Evolutionary conservation across 78 protist genomes (phyloP).

Genomic region (Planoprotostelium fungivorum): DNA sequence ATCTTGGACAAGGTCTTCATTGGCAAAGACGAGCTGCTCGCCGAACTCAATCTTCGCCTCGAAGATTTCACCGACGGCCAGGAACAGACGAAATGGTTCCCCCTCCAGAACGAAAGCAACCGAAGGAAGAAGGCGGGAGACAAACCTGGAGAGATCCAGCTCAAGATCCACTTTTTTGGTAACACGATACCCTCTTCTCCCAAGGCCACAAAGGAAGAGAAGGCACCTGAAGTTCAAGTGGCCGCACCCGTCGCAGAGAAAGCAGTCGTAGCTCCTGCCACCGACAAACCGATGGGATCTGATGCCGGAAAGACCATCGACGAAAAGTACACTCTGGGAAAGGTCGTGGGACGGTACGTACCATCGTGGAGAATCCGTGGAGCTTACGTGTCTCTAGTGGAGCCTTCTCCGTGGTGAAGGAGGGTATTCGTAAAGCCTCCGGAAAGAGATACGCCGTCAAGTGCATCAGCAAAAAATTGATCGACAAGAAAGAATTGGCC

Average conservation of each 20-base stretch:
- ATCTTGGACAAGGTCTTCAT: not conserved
- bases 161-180: not conserved
- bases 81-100: not conserved
- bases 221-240: too few relatives aligned
- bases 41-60: not conserved
- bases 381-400: constrained; percentile 55
- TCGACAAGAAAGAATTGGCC: constrained; percentile 62
- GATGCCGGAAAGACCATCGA: not conserved
- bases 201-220: not conserved
- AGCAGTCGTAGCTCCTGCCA: not conserved
- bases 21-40: not conserved
- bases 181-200: not conserved
- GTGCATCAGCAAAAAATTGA: constrained; percentile 62
- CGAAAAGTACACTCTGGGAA: not conserved
- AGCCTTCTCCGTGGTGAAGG: constrained; percentile 65
- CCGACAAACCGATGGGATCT: not conserved
- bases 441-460: constrained; percentile 51
- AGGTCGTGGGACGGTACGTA: not conserved
- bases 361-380: not conserved
- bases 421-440: constrained; percentile 39
- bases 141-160: not conserved
- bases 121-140: not conserved
- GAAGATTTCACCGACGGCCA: not conserved
- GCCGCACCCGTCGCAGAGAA: not conserved
- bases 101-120: not conserved